phyloP scores from a whole-genome alignment of 768 basidiomycete species.

The Chalciporus sphaerocephalus region DNA sequence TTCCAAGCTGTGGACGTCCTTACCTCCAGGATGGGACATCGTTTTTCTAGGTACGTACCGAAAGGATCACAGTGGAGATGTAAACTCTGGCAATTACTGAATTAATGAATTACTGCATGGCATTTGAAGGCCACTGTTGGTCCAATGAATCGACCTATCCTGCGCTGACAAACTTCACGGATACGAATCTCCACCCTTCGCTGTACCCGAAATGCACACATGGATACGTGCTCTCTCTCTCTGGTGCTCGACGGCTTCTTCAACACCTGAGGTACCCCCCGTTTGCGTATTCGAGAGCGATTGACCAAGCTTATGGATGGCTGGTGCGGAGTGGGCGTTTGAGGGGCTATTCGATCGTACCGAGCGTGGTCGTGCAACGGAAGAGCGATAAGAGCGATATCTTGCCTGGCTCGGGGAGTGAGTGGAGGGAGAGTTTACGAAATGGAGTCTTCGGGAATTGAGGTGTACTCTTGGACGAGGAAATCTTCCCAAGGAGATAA shows the following conservation, averaged over 20 bases:
- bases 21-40: conserved; percentile 68
- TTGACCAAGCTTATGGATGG: conserved; percentile 73
- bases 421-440: conserved; percentile 49
- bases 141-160: conserved; percentile 57
- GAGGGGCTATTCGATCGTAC: conserved; percentile 60
- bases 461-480: neutral
- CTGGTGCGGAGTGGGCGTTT: conserved; percentile 53
- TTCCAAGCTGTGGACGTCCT: conserved; percentile 40
- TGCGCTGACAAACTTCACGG: conserved; percentile 26
- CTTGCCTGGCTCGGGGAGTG: conserved; percentile 42
- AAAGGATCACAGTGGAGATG: neutral
- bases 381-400: conserved; percentile 59
- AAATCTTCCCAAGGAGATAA: too few relatives aligned
- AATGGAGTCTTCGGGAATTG: conserved; percentile 43
- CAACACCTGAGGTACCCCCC: conserved; percentile 55
- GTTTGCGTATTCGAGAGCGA: conserved; percentile 73
- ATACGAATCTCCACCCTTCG: conserved; percentile 50
- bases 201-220: conserved; percentile 66
- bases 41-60: conserved; percentile 57
- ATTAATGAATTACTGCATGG: conserved; percentile 1
- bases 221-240: conserved; percentile 58
- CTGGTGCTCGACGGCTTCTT: conserved; percentile 59
- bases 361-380: conserved; percentile 62
- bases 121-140: conserved; percentile 67
- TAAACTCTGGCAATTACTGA: too few relatives aligned